These are phyloP conservation scores for Adenanthera pavonina DNA, from an alignment of 306 rosid genomes.

Conservation along the genomic window DNA sequence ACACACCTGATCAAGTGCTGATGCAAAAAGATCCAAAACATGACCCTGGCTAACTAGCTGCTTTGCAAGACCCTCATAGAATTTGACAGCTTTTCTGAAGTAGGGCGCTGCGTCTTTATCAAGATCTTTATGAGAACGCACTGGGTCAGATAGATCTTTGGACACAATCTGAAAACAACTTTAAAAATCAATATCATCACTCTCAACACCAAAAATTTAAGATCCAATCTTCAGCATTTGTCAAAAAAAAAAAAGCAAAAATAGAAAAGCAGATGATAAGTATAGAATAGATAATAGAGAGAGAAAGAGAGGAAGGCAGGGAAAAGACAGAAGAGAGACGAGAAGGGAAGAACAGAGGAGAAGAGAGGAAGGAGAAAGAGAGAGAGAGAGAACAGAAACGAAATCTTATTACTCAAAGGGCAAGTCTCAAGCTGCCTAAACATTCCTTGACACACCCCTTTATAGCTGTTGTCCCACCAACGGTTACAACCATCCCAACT, in stretches of 20 bases:
- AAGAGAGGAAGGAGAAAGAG: too few relatives aligned
- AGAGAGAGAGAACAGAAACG: too few relatives aligned
- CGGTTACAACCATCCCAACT: too few relatives aligned
- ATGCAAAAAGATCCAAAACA: conserved; percentile 91
- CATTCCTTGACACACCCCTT: too few relatives aligned
- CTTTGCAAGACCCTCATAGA: conserved; percentile 81
- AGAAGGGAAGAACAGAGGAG: too few relatives aligned
- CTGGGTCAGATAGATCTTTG: conserved; percentile 89
- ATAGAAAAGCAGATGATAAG: background rate
- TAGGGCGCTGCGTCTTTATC: conserved; percentile 97
- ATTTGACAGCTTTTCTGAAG: conserved; percentile 91
- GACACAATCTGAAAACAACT: conserved; percentile 81
- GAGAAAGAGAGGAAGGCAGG: too few relatives aligned
- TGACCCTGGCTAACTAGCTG: conserved; percentile 97
- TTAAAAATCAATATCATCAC: conserved; percentile 26
- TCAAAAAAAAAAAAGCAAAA: background rate
- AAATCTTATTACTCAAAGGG: too few relatives aligned
- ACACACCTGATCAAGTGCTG: conserved; percentile 98
- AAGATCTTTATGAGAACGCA: conserved; percentile 96
- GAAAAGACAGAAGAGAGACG: too few relatives aligned
- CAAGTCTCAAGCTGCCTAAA: too few relatives aligned
- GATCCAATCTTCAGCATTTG: conserved; percentile 6
- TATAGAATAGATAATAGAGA: too few relatives aligned
- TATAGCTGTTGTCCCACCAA: too few relatives aligned
- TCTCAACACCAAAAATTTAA: conserved; percentile 2